Base-by-base conservation (phyloP, 768 basidiomycete genomes). In the Mrakia hoshinonis region DNA sequence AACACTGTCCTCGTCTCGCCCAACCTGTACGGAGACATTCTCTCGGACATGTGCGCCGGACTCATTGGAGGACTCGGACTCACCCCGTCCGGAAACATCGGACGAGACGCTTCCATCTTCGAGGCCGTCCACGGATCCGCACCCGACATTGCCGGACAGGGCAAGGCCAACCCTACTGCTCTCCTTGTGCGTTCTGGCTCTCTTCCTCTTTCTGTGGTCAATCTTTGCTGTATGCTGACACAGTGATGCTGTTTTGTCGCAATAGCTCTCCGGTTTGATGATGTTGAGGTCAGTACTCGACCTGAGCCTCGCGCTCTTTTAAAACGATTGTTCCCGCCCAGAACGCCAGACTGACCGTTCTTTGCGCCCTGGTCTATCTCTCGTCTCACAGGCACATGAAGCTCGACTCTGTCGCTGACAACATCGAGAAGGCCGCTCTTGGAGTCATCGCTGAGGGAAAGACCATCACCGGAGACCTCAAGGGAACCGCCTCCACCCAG, bases 1-100 rank as follows among this genome's bases (percentile, higher is more conserved):
- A 93, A 96, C 82, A 89, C 92, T 63, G 95, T 99, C 74, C 98
- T 99, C 95, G 96, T 99, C 75, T 98, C 98, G 94, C 96, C 96
- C 67, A 99, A 99, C 83, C 82, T 99, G 73, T 94, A 91, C 76
- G 81, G 81, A 78, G 93, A 93, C 80, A 96, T 96, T 78, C 82
- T 96, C 74, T 96, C 93, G 61, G 94, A 99, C 80, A 93, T 99
- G 89, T 95, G 92, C 75, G 96, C 96, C 72, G 96, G 96, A 72
- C 85, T 99, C 76, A 98, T 99, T 80, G 96, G 96, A 73, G 96
- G 96, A 74, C 84, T 99, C 74, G 96, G 96, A 74, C 84, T 98
- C 75, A 98, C 95, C 0, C 95, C 95, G 38, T 97, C 95, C 64
- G 94, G 94, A 34, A 97, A 97, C 82, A 97, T 97, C 79, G 94